Conservation (phyloP, 2,329 filamentous ascomycete genomes). For the Colletotrichum tofieldiae region DNA sequence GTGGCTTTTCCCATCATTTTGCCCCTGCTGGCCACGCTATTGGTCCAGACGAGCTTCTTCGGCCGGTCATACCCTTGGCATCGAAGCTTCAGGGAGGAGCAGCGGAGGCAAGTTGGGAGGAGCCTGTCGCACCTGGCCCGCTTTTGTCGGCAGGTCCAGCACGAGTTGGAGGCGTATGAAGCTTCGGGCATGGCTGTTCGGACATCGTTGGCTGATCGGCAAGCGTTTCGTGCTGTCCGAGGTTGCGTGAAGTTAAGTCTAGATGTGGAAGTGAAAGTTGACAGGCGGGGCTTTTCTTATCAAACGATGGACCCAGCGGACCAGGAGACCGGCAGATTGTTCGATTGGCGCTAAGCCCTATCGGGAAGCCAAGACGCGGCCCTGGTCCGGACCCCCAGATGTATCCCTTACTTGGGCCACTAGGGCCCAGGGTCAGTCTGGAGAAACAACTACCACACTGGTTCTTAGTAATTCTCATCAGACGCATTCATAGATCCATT, state of each 20-base stretch:
- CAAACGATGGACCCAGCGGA: slow-evolving; percentile 7
- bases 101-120: slow-evolving; percentile 30
- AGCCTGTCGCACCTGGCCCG: slow-evolving; percentile 39
- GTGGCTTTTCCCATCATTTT: slow-evolving; percentile 31
- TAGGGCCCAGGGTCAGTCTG: neutral
- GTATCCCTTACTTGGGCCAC: neutral
- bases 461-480: neutral
- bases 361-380: slow-evolving; percentile 40
- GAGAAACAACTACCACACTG: neutral
- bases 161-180: slow-evolving; percentile 33
- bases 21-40: slow-evolving; percentile 36
- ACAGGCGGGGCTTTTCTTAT: slow-evolving; percentile 17
- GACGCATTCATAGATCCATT: no score
- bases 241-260: slow-evolving; percentile 3
- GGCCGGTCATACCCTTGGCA: slow-evolving; percentile 33
- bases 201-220: slow-evolving; percentile 18
- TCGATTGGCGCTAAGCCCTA: slow-evolving; percentile 14
- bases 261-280: slow-evolving; percentile 8
- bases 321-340: slow-evolving; percentile 8
- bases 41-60: slow-evolving; percentile 34
- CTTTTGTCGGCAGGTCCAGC: slow-evolving; percentile 37
- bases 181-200: slow-evolving; percentile 30
- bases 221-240: slow-evolving; percentile 1
- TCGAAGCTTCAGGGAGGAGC: slow-evolving; percentile 36
- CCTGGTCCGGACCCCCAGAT: slow-evolving; percentile 35